A percentile compares a stretch with the other conserved stretches of the same genome.
Conservation (phyloP, 2,329 filamentous ascomycete species). For the Penicillium aurantiogriseum region DNA sequence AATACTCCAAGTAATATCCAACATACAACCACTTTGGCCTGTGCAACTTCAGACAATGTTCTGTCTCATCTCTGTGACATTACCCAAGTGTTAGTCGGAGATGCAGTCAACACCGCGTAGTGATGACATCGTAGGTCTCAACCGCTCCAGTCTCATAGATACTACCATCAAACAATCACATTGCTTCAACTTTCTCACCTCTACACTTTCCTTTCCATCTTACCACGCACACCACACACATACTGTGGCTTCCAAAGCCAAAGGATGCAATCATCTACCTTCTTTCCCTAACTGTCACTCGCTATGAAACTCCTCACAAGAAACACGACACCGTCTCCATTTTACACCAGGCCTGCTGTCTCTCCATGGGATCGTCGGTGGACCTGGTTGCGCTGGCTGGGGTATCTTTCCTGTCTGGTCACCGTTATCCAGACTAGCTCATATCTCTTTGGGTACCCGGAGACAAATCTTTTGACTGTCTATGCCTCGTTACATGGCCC, state of each 20-base stretch:
- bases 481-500: neutral
- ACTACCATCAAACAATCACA: neutral
- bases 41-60: neutral
- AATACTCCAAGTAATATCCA: neutral
- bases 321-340: constrained; percentile 1
- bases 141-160: neutral
- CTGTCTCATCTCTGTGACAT: neutral
- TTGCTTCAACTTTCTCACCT: neutral
- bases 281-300: neutral
- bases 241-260: neutral
- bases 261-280: neutral
- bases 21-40: neutral
- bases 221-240: neutral
- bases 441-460: constrained; percentile 7
- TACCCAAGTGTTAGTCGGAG: neutral
- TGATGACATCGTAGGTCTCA: constrained; percentile 19
- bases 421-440: constrained; percentile 11
- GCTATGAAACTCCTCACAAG: neutral
- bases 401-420: constrained; percentile 10
- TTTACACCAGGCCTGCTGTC: neutral
- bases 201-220: neutral
- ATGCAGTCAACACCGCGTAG: constrained; percentile 19
- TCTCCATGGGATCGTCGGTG: constrained; percentile 4
- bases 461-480: constrained; percentile 2
- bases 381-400: constrained; percentile 14